phyloP scores from a whole-genome alignment of 2,329 filamentous ascomycete genomes.

The Sclerotinia spermophila region DNA sequence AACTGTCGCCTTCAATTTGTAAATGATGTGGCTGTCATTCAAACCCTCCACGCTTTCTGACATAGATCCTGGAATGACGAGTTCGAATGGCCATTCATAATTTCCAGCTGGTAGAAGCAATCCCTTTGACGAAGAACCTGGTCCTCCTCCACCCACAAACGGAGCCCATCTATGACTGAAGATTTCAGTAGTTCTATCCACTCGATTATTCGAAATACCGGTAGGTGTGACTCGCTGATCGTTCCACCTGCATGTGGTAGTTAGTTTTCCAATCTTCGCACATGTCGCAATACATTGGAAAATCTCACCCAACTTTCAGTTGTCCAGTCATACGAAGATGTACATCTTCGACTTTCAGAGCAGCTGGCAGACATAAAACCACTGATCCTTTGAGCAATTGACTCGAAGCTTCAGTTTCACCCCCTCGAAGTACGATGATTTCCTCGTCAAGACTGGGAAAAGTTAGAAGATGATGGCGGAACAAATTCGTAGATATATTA shows the following conservation, averaged over 20 bases:
- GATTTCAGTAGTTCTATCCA: constrained; percentile 57
- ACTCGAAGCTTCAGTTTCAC: constrained; percentile 70
- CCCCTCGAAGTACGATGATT: constrained; percentile 74
- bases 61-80: constrained; percentile 65
- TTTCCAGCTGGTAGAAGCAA: constrained; percentile 66
- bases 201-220: constrained; percentile 55
- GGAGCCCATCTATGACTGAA: constrained; percentile 66
- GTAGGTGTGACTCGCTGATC: constrained; percentile 53
- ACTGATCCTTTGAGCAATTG: constrained; percentile 70
- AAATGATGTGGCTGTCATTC: constrained; percentile 80
- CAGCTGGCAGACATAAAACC: constrained; percentile 67
- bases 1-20: constrained; percentile 86
- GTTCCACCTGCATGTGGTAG: constrained; percentile 44
- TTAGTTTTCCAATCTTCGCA: constrained; percentile 5
- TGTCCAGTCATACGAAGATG: constrained; percentile 68
- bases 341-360: constrained; percentile 69
- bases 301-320: constrained; percentile 62
- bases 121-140: constrained; percentile 48
- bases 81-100: constrained; percentile 79
- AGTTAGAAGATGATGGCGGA: constrained; percentile 20
- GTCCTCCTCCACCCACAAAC: constrained; percentile 54
- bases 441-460: constrained; percentile 66
- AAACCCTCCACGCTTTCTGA: constrained; percentile 91
- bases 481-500: neutral
- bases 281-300: neutral